These are phyloP conservation scores for Dendrobium chrysotoxum DNA, from an alignment of 106 monocot species.

Conservation along the genomic window DNA sequence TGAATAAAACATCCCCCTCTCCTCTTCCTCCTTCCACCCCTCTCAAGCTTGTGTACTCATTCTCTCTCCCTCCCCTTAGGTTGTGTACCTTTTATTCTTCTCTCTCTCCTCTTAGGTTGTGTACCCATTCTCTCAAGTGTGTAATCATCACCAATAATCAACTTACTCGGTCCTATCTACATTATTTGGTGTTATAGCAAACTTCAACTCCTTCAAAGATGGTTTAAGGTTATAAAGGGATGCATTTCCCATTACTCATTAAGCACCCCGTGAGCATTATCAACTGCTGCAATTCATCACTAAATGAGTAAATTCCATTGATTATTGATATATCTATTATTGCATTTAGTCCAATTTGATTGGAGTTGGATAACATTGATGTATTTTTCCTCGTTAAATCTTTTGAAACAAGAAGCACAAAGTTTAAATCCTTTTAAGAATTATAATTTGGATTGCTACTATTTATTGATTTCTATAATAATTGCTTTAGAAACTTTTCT, in stretches of 20 bases:
- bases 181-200: neutral
- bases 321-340: neutral
- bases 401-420: neutral
- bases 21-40: too few relatives aligned
- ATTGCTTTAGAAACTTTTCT: neutral
- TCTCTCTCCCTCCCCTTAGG: neutral
- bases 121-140: neutral
- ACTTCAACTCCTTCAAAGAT: neutral
- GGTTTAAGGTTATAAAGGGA: neutral
- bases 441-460: neutral
- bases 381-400: neutral
- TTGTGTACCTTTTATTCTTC: neutral
- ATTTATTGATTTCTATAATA: neutral
- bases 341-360: neutral
- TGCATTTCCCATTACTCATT: too few relatives aligned
- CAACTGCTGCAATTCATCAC: neutral
- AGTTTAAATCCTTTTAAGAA: neutral
- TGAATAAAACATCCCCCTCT: too few relatives aligned
- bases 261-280: neutral
- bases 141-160: neutral
- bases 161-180: neutral
- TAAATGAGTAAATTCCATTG: too few relatives aligned
- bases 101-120: neutral
- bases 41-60: too few relatives aligned
- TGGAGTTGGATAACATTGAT: neutral